A percentile compares a stretch with the other conserved stretches of the same genome.
Evolutionary conservation across 768 basidiomycete species (phyloP).

Genomic region (Pseudohyphozyma bogoriensis): DNA sequence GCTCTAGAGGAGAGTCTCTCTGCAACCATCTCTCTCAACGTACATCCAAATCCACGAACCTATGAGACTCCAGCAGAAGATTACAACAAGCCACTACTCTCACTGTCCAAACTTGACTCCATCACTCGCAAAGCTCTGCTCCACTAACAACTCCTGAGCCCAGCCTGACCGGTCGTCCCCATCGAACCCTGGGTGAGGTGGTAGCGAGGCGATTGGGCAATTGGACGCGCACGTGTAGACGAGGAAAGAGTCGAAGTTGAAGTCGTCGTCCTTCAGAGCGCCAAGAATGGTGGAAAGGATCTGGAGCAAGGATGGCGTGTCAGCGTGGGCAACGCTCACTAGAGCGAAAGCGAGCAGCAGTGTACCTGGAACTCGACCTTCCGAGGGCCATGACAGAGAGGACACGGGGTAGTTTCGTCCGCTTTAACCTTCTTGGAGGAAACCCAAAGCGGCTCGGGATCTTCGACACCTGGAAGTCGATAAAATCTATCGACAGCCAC

Average conservation of each 20-base stretch:
- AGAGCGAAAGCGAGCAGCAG: not conserved
- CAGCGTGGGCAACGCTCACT: rapidly evolving
- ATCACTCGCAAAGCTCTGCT: slow-evolving; percentile 21
- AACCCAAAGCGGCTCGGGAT: slow-evolving; percentile 20
- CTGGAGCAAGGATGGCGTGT: slow-evolving; percentile 2
- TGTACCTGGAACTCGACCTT: slow-evolving; percentile 31
- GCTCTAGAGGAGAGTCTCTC: no score
- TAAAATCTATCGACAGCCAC: slow-evolving; percentile 15
- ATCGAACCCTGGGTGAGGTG: not conserved
- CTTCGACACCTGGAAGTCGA: slow-evolving; percentile 20
- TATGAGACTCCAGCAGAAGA: no score
- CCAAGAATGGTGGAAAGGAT: slow-evolving; percentile 28
- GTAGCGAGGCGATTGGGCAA: slow-evolving; percentile 17
- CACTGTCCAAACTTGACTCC: slow-evolving; percentile 23
- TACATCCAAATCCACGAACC: no score
- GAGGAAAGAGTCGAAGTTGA: slow-evolving; percentile 27
- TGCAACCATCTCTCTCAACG: no score
- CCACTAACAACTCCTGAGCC: slow-evolving; percentile 20
- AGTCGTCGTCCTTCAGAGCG: slow-evolving; percentile 19
- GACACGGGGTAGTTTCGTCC: slow-evolving; percentile 6
- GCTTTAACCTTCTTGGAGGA: slow-evolving; percentile 4
- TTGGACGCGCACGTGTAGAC: slow-evolving; percentile 28
- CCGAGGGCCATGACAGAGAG: slow-evolving; percentile 16
- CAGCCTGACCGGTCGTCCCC: slow-evolving; percentile 15
- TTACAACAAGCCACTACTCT: no score